phyloP scores from a whole-genome alignment of 805 yeast species.

The Saturnispora kantuleensis region DNA sequence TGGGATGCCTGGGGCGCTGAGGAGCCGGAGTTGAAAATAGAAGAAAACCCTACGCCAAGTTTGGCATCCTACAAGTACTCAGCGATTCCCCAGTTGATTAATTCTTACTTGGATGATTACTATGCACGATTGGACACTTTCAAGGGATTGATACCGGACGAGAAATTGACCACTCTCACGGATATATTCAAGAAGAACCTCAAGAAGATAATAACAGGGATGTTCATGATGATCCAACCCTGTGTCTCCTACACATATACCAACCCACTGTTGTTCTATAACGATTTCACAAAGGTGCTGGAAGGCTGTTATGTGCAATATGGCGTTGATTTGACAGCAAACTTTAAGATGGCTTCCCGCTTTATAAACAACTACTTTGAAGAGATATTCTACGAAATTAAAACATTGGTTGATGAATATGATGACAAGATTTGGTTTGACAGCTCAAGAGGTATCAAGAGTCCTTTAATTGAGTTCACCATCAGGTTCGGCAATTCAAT shows the following conservation, averaged over 20 bases:
- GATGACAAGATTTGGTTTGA: conserved; percentile 13
- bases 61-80: conserved; percentile 16
- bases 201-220: conserved; percentile 20
- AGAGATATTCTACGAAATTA: conserved; percentile 7
- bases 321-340: conserved; percentile 15
- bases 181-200: conserved; percentile 18
- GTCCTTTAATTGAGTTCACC: conserved; percentile 10
- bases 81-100: conserved; percentile 11
- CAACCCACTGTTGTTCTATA: conserved; percentile 22
- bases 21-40: conserved; percentile 11
- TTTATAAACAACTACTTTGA: conserved; percentile 11
- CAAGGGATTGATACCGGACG: conserved; percentile 4
- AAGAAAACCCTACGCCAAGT: conserved; percentile 1
- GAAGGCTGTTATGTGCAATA: conserved; percentile 15
- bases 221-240: conserved; percentile 21
- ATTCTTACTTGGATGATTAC: conserved; percentile 14
- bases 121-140: conserved; percentile 16
- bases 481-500: conserved; percentile 8
- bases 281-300: conserved; percentile 23
- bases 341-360: conserved; percentile 18
- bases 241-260: conserved; percentile 15
- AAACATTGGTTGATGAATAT: conserved; percentile 12
- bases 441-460: conserved; percentile 6
- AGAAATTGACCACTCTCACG: conserved; percentile 16
- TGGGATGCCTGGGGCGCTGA: conserved; percentile 18